Conservation (phyloP, 106 monocot genomes). For the Xerophyta viscosa region DNA sequence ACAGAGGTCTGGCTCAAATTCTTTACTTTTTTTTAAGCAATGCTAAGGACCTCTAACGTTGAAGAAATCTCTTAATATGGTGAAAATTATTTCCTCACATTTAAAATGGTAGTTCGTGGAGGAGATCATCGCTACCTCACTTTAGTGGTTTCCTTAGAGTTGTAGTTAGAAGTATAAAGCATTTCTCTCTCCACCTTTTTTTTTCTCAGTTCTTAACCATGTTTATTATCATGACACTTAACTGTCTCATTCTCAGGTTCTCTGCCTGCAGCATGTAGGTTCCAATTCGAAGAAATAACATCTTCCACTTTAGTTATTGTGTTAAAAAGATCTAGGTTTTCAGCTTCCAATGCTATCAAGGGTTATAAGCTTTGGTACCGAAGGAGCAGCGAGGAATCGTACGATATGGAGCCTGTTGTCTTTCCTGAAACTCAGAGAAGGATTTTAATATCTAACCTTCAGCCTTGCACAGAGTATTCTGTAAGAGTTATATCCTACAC, state of each 20-base stretch:
- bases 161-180: no score
- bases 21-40: no score
- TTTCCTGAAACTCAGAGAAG: constrained; percentile 58
- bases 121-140: no score
- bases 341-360: constrained; percentile 27
- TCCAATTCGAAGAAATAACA: constrained; percentile 56
- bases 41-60: no score
- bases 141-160: no score
- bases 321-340: constrained; percentile 38
- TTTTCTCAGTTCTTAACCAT: no score
- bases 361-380: constrained; percentile 87
- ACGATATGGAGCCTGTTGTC: constrained; percentile 48
- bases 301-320: constrained; percentile 45
- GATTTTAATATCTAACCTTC: constrained; percentile 71
- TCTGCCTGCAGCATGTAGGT: constrained; percentile 59
- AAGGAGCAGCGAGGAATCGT: constrained; percentile 50
- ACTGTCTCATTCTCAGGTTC: constrained; percentile 29
- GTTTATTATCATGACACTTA: no score
- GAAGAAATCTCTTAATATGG: no score
- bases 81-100: no score
- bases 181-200: no score
- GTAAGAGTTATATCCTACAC: constrained; percentile 88
- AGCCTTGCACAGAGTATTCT: constrained; percentile 88
- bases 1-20: constrained; percentile 20
- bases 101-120: no score